phyloP scores from a whole-genome alignment of 73 alveolate genomes.

The Paramecium primaurelia region DNA sequence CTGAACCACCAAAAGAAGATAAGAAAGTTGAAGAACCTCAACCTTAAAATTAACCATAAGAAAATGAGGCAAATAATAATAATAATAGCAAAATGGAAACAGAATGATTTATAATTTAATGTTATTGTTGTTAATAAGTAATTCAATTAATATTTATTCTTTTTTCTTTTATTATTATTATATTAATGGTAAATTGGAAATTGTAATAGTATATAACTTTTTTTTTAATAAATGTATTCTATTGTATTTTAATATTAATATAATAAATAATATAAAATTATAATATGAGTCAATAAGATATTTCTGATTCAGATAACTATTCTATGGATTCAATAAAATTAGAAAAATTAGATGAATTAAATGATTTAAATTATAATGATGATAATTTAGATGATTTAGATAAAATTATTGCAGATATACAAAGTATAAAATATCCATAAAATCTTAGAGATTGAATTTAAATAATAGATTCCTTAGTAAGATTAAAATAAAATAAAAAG shows the following conservation, averaged over 20 bases:
- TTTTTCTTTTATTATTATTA: not conserved
- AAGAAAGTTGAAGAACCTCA: conserved; percentile 46
- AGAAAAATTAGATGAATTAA: not conserved
- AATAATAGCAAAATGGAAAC: not conserved
- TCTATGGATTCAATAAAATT: not conserved
- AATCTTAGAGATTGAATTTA: not conserved
- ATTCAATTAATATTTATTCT: not conserved
- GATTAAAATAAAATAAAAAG: not conserved
- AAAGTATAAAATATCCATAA: not conserved
- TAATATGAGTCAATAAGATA: not conserved
- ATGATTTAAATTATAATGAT: not conserved
- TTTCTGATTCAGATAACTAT: not conserved
- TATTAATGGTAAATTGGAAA: not conserved
- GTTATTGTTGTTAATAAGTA: not conserved
- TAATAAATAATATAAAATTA: not conserved
- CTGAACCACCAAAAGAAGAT: conserved; percentile 47
- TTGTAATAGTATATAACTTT: not conserved
- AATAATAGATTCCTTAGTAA: not conserved
- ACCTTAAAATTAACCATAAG: not conserved
- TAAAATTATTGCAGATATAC: not conserved
- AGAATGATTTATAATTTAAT: not conserved
- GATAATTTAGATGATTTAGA: not conserved
- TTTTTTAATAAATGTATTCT: not conserved
- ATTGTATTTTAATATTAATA: not conserved
- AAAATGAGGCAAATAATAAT: not conserved